Conservation (phyloP, 176 grass and related monocot species). For the Oryza punctata region DNA sequence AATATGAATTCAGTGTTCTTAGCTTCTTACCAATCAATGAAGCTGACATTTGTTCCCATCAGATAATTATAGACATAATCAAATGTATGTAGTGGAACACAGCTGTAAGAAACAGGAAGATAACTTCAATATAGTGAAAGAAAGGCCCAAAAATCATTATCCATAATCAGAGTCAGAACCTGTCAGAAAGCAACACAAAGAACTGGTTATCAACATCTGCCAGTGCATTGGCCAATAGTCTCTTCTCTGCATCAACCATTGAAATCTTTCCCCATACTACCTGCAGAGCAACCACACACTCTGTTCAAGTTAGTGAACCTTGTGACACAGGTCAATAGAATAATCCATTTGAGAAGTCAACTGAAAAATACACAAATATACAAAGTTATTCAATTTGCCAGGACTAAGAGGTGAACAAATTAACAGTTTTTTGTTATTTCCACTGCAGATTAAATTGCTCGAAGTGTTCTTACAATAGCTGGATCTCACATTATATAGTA, state of each 20-base stretch:
- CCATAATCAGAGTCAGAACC: conserved; percentile 46
- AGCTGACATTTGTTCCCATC: conserved; percentile 86
- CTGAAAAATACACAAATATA: neutral
- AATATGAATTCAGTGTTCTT: conserved; percentile 47
- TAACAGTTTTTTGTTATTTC: neutral
- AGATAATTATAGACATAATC: conserved; percentile 97
- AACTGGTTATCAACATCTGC: conserved; percentile 82
- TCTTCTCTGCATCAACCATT: conserved; percentile 97
- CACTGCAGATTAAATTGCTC: conserved; percentile 25
- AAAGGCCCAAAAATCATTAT: conserved; percentile 33
- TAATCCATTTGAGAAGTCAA: conserved; percentile 15
- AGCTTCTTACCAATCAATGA: conserved; percentile 93
- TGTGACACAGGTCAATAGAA: conserved; percentile 14
- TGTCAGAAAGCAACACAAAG: conserved; percentile 98
- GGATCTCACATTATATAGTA: neutral
- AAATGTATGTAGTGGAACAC: conserved; percentile 91
- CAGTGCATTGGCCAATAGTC: conserved; percentile 86
- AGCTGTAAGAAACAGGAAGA: conserved; percentile 61
- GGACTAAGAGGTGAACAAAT: neutral
- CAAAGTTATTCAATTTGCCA: conserved; percentile 24
- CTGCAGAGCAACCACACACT: conserved; percentile 43
- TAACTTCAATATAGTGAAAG: conserved; percentile 37
- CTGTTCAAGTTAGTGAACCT: conserved; percentile 24
- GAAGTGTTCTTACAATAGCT: conserved; percentile 1
- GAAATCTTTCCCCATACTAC: conserved; percentile 97